Evolutionary conservation across 192 early-diverging fungal species (phyloP), one percentile per base, ranked within the genome.

Genomic region (Coemansia erecta): DNA sequence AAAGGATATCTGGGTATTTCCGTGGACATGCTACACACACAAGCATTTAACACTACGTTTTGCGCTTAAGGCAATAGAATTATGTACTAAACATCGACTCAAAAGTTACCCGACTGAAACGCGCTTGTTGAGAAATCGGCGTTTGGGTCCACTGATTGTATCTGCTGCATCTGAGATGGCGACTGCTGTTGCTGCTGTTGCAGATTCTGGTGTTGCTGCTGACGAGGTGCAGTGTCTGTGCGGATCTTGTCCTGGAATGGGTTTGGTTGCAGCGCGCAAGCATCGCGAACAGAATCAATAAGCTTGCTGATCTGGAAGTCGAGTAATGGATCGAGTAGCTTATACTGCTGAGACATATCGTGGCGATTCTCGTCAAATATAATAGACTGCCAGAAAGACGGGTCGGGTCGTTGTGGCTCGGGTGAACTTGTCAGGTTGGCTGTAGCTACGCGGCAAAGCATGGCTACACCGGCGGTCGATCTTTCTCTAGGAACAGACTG

Each of bases 1-100:
- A 97, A 60, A 88, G 83, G 35, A 72, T 90, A 46, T 77, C 80
- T 11, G 77, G 74, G 4, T 85, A 77, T 49, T 80, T 87, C 55
- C 85, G 83, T n/a, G 65, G 82, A 3, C 77, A 82, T 46, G 82
- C 85, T 15, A 44, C 37, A 3, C 26, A 42, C 19, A 48, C 26
- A 24, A 57, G 43, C 42, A 41, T 19, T 33, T 45, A 41, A 46
- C 6, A 26, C 21, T 21, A 8, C 15, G 33, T 37, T 37, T 7
- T 37, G 35, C 8, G 10, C 28, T 31, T 37, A 10, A 11, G 8
- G 35, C 35, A 37, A 37, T 11, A 37, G 26, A 45, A 18, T 18
- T 45, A 12, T 45, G 43, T 45, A 45, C 4, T 37, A 37, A 37
- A 37, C 1, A 5, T 37, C 10, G 35, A 10, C 10, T 37, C 10